These are phyloP conservation scores for Dissophora globulifera DNA, from an alignment of 192 early-diverging fungal genomes.

Conservation along the genomic window DNA sequence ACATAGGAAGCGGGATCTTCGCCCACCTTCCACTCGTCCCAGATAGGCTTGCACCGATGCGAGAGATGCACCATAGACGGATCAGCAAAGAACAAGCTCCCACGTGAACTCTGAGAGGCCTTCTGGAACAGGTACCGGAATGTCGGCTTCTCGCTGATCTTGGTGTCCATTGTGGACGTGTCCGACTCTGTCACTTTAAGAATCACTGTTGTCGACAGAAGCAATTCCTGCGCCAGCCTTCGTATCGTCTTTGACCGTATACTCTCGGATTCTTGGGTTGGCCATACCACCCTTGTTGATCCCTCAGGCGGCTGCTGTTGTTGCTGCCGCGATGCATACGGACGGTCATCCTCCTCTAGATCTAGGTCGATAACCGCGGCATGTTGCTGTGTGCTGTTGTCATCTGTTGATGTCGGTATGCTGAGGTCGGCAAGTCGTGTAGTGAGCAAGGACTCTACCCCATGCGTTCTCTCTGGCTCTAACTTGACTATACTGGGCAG, in stretches of 20 bases:
- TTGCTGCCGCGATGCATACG: neutral
- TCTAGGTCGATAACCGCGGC: no score
- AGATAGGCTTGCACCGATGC: neutral
- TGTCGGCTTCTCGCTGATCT: neutral
- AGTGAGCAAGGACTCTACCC: neutral
- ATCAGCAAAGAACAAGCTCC: no score
- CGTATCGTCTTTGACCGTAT: conserved; percentile 20
- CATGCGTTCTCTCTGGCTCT: neutral
- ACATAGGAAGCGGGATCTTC: neutral
- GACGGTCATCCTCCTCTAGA: no score
- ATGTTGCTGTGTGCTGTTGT: no score
- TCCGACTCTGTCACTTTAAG: neutral
- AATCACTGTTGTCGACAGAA: conserved; percentile 1
- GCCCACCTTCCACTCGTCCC: conserved; percentile 22
- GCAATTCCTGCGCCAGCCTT: conserved; percentile 25
- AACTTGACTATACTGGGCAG: neutral
- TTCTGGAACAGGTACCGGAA: conserved; percentile 28
- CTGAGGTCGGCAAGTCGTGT: conserved; percentile 1
- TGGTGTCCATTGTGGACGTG: neutral
- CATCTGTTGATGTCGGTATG: no score
- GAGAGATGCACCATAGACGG: no score
- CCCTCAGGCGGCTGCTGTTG: neutral
- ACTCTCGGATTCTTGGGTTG: conserved; percentile 6
- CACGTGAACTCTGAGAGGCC: no score
- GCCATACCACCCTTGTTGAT: conserved; percentile 4